Evolutionary conservation across 768 basidiomycete species (phyloP).

Genomic region (Tulasnella sp.): DNA sequence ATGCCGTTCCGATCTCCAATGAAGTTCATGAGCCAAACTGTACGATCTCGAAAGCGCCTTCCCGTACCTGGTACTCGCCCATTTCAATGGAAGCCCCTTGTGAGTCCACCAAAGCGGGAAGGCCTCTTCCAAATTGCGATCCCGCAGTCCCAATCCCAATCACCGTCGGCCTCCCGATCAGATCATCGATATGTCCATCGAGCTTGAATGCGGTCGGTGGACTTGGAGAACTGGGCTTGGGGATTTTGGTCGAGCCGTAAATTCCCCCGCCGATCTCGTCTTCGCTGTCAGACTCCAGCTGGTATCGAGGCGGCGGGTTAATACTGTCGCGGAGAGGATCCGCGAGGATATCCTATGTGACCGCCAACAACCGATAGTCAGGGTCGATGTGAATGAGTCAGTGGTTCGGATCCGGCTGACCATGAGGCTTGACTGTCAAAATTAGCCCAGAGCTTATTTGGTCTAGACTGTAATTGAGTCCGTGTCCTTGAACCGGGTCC

Average conservation of each 20-base stretch:
- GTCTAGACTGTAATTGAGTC: neutral
- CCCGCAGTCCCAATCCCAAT: neutral
- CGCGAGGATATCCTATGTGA: neutral
- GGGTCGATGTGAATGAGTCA: neutral
- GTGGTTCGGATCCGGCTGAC: neutral
- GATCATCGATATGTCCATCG: neutral
- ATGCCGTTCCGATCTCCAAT: neutral
- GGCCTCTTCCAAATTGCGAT: neutral
- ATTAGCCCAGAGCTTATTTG: neutral
- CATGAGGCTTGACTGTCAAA: neutral
- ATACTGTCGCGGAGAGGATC: neutral
- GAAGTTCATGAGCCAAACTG: neutral
- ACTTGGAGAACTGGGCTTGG: neutral
- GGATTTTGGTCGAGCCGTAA: neutral
- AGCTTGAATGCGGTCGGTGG: neutral
- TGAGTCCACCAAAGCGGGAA: neutral
- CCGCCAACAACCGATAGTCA: neutral
- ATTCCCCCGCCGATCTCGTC: conserved; percentile 17
- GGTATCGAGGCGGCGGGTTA: conserved; percentile 19
- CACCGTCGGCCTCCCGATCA: neutral
- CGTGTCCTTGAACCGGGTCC: neutral
- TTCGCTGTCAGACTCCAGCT: conserved; percentile 19
- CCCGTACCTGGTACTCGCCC: neutral
- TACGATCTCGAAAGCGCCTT: neutral
- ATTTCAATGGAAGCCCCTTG: neutral